Conservation (phyloP, 202 grass and related monocot genomes). For the Zizania palustris region DNA sequence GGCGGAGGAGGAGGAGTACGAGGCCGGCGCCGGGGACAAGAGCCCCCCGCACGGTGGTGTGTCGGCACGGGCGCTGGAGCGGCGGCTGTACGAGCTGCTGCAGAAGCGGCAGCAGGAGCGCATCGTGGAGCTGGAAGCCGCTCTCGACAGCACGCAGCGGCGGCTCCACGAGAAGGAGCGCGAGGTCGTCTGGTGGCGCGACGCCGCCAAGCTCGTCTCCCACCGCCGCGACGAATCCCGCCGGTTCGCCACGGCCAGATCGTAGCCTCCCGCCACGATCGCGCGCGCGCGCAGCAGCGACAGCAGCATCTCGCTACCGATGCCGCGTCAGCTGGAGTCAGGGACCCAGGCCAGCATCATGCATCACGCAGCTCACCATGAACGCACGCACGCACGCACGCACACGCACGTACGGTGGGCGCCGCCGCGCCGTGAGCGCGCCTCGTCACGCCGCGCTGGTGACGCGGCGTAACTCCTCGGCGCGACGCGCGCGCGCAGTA, state of each 20-base stretch:
- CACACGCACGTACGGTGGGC: neutral
- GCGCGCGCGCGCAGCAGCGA: neutral
- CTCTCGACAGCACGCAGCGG: slow-evolving; percentile 62
- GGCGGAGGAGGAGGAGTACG: neutral
- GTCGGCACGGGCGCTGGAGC: slow-evolving; percentile 69
- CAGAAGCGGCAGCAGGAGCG: slow-evolving; percentile 82
- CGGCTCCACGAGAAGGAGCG: slow-evolving; percentile 79
- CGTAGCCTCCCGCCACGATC: neutral
- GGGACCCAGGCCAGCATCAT: too few relatives aligned
- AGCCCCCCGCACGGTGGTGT: slow-evolving; percentile 59
- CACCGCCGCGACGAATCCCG: slow-evolving; percentile 69
- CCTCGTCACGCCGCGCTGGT: slow-evolving; percentile 39
- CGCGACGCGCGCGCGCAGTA: neutral
- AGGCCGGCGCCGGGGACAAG: neutral
- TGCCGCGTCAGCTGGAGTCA: neutral
- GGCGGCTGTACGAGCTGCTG: slow-evolving; percentile 79
- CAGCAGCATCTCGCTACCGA: neutral
- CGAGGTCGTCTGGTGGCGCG: slow-evolving; percentile 93
- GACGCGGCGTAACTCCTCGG: slow-evolving; percentile 34
- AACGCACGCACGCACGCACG: neutral
- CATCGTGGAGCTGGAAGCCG: slow-evolving; percentile 85
- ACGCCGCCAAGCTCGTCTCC: slow-evolving; percentile 87
- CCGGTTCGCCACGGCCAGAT: slow-evolving; percentile 27
- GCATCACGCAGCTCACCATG: too few relatives aligned
- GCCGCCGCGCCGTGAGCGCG: neutral